Evolutionary conservation across 2,329 filamentous ascomycete genomes (phyloP), one percentile per base, ranked within the genome.

Genomic region (Fusarium falciforme): DNA sequence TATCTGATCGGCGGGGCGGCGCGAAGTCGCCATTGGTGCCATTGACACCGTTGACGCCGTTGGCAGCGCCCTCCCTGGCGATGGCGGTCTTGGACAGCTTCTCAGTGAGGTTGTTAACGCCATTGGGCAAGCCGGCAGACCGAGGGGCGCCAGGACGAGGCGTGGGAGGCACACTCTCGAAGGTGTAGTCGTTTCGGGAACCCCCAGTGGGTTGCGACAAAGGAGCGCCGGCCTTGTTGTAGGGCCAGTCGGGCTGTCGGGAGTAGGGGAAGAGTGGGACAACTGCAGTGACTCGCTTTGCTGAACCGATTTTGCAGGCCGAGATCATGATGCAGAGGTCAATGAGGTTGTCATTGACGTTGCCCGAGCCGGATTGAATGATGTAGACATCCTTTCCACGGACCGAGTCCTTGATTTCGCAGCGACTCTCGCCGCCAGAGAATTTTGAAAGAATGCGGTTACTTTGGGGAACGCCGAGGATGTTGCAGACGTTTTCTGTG

Each of bases 301-400:
- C 96, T 44, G 95, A 98, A 77, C 95, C 95, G 14, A 93, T 91
- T 85, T 98, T 97, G 90, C 96, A 98, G 71, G 96, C 96, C n/a
- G 94, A 97, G 78, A 98, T 96, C 86, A 96, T 98, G 85, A 98
- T 98, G 83, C 97, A 93, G 59, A 98, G 91, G 82, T 99, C 96
- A 86, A 99, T 93, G 75, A 99, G 91, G 85, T 97, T 92, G 85
- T 99, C 96, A 82, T 99, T 99, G 85, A 98, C 94, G 79, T 93
- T 93, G 73, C 94, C 95, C 77, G 94, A 94, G 77, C 94, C 95
- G 47, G 94, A 96, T 84, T 98, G 96, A 79, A 99, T 94, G 82
- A 98, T 98, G 86, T 97, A 99, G 82, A 98, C 96, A 90, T 99
- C 96, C 84, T 99, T 99, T 78, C 94, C 96, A 78, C 96, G 93